These are phyloP conservation scores for Pestalotiopsis sp. DNA, from an alignment of 2,329 filamentous ascomycete genomes.

Conservation along the genomic window DNA sequence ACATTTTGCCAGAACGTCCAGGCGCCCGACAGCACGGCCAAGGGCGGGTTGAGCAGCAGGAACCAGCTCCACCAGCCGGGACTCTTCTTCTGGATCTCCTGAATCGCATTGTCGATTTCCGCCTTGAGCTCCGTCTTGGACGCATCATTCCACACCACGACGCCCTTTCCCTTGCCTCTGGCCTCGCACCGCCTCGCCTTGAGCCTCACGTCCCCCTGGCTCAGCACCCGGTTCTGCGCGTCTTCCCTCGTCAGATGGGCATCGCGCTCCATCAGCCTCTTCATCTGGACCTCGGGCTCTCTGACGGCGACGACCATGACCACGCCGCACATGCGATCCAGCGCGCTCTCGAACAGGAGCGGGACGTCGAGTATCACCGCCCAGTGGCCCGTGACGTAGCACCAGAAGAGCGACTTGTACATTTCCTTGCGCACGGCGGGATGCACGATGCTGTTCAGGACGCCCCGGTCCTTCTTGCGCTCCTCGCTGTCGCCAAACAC, in stretches of 20 bases:
- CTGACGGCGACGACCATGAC: conserved; percentile 85
- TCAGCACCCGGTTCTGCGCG: conserved; percentile 81
- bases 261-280: conserved; percentile 75
- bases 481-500: conserved; percentile 84
- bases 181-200: conserved; percentile 79
- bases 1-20: conserved; percentile 77
- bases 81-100: conserved; percentile 61
- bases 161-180: conserved; percentile 65
- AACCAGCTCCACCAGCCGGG: conserved; percentile 85
- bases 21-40: conserved; percentile 68
- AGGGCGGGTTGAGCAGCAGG: conserved; percentile 69
- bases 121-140: conserved; percentile 68
- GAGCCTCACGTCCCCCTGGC: conserved; percentile 82
- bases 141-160: conserved; percentile 91
- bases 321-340: conserved; percentile 83
- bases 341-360: conserved; percentile 83
- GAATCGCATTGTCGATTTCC: conserved; percentile 70
- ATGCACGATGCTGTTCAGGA: conserved; percentile 89
- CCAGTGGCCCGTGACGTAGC: conserved; percentile 78
- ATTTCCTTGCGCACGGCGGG: conserved; percentile 85
- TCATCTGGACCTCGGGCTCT: conserved; percentile 82
- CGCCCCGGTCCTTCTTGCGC: conserved; percentile 69
- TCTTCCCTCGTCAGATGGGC: conserved; percentile 80
- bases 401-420: conserved; percentile 71
- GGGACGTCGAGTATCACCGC: conserved; percentile 92